Evolutionary conservation across 225 moss, liverwort and hornwort species (phyloP).

Genomic region (Marchantia paleacea): DNA sequence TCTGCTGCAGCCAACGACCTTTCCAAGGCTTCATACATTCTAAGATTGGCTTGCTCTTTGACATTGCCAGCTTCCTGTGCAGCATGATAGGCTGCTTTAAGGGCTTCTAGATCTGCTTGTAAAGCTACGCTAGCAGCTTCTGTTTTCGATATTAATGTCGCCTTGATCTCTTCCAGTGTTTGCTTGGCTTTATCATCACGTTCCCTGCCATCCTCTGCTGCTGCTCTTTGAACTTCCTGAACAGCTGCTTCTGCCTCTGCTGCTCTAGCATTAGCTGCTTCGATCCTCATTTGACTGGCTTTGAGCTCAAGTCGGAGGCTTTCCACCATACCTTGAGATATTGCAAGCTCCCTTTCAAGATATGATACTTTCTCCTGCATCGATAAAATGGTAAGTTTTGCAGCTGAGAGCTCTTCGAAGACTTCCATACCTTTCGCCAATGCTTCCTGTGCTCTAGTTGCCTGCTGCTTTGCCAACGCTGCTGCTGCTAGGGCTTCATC

Average conservation of each 20-base stretch:
- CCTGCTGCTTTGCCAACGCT: conserved; percentile 54
- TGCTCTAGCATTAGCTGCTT: conserved; percentile 47
- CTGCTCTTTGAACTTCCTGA: conserved; percentile 45
- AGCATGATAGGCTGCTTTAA: conserved; percentile 49
- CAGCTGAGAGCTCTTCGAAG: conserved; percentile 53
- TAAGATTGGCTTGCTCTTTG: conserved; percentile 40
- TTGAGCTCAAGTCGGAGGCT: conserved; percentile 54
- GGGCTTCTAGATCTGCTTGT: conserved; percentile 56
- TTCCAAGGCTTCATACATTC: conserved; percentile 61
- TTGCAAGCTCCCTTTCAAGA: conserved; percentile 40
- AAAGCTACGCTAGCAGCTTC: conserved; percentile 44
- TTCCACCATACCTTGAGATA: conserved; percentile 46
- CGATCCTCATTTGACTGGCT: conserved; percentile 36
- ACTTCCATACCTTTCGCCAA: conserved; percentile 47
- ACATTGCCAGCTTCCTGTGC: conserved; percentile 58
- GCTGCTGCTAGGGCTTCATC: conserved; percentile 55
- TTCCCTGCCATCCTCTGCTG: conserved; percentile 49
- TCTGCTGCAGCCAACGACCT: conserved; percentile 63
- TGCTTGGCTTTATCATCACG: conserved; percentile 44
- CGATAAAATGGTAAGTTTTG: conserved; percentile 46
- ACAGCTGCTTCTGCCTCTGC: conserved; percentile 54
- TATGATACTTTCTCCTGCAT: conserved; percentile 53
- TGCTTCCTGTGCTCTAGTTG: conserved; percentile 53
- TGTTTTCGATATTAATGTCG: conserved; percentile 39
- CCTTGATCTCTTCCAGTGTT: conserved; percentile 51